These are phyloP conservation scores for Helminthosporium solani DNA, from an alignment of 2,329 filamentous ascomycete species.

Conservation along the genomic window DNA sequence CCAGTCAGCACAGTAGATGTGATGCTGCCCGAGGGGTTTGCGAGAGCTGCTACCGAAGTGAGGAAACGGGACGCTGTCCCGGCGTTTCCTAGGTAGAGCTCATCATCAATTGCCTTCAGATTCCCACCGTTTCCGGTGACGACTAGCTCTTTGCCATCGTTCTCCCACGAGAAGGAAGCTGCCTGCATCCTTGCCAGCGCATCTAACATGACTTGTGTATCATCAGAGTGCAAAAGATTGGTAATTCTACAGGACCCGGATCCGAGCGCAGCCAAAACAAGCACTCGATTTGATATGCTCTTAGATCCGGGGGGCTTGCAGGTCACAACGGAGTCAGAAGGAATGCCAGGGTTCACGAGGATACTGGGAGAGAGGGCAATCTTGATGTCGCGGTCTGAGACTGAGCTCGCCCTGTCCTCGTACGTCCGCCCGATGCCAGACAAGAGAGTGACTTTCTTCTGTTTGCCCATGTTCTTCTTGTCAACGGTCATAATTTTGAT, in stretches of 20 bases:
- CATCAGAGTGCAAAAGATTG: conserved; percentile 93
- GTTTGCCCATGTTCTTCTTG: conserved; percentile 95
- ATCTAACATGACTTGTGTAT: conserved; percentile 95
- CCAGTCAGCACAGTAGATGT: conserved; percentile 81
- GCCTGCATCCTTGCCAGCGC: conserved; percentile 83
- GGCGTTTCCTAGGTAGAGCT: conserved; percentile 92
- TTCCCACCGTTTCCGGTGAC: conserved; percentile 89
- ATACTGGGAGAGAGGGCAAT: conserved; percentile 80
- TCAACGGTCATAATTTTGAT: conserved; percentile 95
- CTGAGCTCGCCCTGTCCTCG: conserved; percentile 83
- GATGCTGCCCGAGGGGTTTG: conserved; percentile 61
- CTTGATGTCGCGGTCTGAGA: conserved; percentile 81
- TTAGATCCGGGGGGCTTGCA: conserved; percentile 94
- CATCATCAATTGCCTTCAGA: conserved; percentile 70
- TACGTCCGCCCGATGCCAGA: conserved; percentile 85
- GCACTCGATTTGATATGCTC: conserved; percentile 92
- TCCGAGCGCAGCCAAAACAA: conserved; percentile 90
- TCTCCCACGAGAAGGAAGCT: conserved; percentile 89
- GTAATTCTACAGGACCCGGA: conserved; percentile 82
- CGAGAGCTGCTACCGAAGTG: conserved; percentile 86
- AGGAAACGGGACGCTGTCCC: conserved; percentile 95
- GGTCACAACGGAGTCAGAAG: conserved; percentile 64
- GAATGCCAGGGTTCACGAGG: conserved; percentile 70
- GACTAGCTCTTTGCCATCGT: conserved; percentile 86
- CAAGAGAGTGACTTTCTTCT: conserved; percentile 94